Conservation (phyloP, 2,329 filamentous ascomycete genomes). For the Fusarium heterosporum region DNA sequence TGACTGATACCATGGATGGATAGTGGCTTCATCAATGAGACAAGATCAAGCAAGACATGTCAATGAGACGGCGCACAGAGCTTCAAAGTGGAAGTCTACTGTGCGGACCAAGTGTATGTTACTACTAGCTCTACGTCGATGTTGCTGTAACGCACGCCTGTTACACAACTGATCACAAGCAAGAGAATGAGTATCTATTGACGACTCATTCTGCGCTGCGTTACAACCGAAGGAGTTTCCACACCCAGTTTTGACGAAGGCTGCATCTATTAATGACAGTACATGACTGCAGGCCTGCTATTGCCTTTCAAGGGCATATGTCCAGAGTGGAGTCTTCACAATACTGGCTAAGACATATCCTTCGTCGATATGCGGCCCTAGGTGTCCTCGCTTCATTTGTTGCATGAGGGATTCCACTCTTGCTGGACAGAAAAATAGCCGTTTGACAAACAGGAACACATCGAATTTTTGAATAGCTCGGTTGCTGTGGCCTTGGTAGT, state of each 20-base stretch:
- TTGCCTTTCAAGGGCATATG: constrained; percentile 35
- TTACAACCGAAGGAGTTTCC: constrained; percentile 30
- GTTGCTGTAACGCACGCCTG: constrained; percentile 13
- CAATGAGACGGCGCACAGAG: background rate
- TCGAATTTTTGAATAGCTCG: constrained; percentile 1
- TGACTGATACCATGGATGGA: constrained; percentile 18
- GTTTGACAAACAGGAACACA: constrained; percentile 31
- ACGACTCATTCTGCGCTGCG: constrained; percentile 38
- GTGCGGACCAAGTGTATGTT: background rate
- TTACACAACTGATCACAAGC: constrained; percentile 33
- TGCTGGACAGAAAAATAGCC: constrained; percentile 17
- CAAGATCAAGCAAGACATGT: constrained; percentile 18
- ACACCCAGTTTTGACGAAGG: constrained; percentile 11
- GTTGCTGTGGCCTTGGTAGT: constrained; percentile 7
- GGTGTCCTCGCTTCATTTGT: constrained; percentile 12
- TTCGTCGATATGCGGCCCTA: constrained; percentile 21
- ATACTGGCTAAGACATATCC: constrained; percentile 14
- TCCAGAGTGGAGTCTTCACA: constrained; percentile 10
- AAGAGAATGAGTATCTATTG: constrained; percentile 29
- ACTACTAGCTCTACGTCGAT: background rate
- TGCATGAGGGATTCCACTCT: constrained; percentile 14
- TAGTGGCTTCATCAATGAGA: constrained; percentile 3
- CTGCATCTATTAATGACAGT: constrained; percentile 5
- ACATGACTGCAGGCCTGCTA: constrained; percentile 34
- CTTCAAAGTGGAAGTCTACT: background rate